These are phyloP conservation scores for Clavaria fumosa DNA, from an alignment of 768 basidiomycete genomes.

Conservation along the genomic window DNA sequence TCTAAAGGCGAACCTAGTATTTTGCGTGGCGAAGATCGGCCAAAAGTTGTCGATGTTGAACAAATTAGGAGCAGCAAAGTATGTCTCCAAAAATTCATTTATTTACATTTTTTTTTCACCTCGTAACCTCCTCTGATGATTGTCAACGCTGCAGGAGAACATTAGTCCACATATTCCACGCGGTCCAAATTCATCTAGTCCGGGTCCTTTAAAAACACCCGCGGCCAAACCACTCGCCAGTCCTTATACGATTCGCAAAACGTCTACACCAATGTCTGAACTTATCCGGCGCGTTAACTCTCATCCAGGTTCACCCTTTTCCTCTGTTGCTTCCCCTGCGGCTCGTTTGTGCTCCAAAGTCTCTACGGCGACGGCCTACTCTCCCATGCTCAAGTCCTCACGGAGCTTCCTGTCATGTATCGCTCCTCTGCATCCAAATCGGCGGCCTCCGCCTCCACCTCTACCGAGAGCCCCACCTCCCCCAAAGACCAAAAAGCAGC, in stretches of 20 bases:
- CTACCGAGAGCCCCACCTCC: constrained; percentile 57
- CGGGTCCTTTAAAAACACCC: constrained; percentile 10
- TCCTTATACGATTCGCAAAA: constrained; percentile 31
- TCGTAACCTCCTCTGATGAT: too few relatives aligned
- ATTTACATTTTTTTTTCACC: too few relatives aligned
- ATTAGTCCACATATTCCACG: not conserved
- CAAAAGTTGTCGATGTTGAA: constrained; percentile 3
- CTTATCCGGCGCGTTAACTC: constrained; percentile 60
- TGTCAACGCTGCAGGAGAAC: constrained; percentile 8
- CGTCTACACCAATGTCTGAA: constrained; percentile 54
- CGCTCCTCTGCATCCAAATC: constrained; percentile 61
- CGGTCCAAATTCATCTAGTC: constrained; percentile 5
- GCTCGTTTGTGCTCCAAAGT: constrained; percentile 10
- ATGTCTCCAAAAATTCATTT: too few relatives aligned
- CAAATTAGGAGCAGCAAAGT: too few relatives aligned
- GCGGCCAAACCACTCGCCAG: constrained; percentile 17
- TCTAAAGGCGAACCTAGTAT: constrained; percentile 16
- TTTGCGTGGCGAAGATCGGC: constrained; percentile 21
- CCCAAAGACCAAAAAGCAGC: constrained; percentile 59
- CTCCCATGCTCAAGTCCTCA: constrained; percentile 52
- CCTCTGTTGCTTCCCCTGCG: constrained; percentile 16
- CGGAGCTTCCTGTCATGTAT: constrained; percentile 47
- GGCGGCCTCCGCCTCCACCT: constrained; percentile 61
- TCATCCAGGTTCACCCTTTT: constrained; percentile 46
- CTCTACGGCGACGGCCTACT: constrained; percentile 29